Evolutionary conservation across 2,329 filamentous ascomycete genomes (phyloP), one percentile per base, ranked within the genome.

Genomic region (Aureobasidium sp.): DNA sequence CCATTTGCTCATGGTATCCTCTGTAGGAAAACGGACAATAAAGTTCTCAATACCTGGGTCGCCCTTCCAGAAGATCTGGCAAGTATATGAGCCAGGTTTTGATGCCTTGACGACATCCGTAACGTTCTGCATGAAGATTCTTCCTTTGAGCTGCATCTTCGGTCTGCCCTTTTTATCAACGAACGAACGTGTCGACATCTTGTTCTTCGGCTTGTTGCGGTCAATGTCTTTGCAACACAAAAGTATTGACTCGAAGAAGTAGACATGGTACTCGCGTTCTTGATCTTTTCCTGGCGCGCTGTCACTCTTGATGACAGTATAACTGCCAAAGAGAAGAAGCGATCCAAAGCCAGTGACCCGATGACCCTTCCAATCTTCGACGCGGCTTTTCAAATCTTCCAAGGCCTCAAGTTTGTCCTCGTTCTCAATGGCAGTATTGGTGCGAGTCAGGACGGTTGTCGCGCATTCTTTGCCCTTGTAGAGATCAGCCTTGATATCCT

Each of bases 71-170:
- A 90, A 96, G 53, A 98, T 97, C 66, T 97, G 91, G 56, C 96
- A 88, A 2, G 88, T 91, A 66, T 97, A 95, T 10, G 88, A 91
- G 42, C 89, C 90, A 70, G 89, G 88, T 69, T 90, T 95, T 45
- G 85, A 83, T 56, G 93, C 76, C 16, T 86, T 90, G 37, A 95
- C 76, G n/a, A 95, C 85, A 68, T 96, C 89, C 34, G 90, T 97
- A 52, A 98, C 91, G 65, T 98, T 98, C 61, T 90, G 90, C 90
- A 98, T 97, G 72, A 96, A 97, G 63, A 98, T 98, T 48, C 93
- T 83, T 34, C 93, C 93, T 71, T 98, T 98, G 25, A 98, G 78
- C 70, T 96, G 90, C 57, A 97, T 77, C 60, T 79, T 80, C 24
- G 77, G 73, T 70, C 91, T 95, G 37, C 85, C 86, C 62, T 81